Conservation (phyloP, 1,284 basidiomycete species). For the Ceratobasidium theobromae region DNA sequence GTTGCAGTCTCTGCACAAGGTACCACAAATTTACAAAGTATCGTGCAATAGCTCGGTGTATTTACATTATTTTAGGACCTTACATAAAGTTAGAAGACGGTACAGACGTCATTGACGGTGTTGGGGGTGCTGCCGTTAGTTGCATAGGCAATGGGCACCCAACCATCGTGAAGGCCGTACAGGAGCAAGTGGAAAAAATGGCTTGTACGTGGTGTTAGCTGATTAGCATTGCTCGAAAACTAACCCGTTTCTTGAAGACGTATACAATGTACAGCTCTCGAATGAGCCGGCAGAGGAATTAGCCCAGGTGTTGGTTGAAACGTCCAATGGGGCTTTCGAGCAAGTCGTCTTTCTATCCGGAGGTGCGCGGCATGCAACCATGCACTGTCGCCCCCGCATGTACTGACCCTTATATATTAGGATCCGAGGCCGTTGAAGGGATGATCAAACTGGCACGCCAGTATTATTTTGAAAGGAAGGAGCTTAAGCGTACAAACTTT, state of each 20-base stretch:
- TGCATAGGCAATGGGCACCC: conserved; percentile 76
- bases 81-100: conserved; percentile 54
- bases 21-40: conserved; percentile 40
- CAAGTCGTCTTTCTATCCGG: conserved; percentile 69
- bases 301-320: conserved; percentile 60
- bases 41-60: background rate
- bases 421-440: conserved; percentile 82
- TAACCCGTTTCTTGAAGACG: conserved; percentile 51
- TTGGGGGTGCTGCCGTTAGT: conserved; percentile 82
- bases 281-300: conserved; percentile 77
- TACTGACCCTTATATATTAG: conserved; percentile 45
- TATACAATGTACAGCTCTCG: conserved; percentile 78
- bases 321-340: conserved; percentile 71
- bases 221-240: conserved; percentile 35
- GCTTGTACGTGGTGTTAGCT: conserved; percentile 55
- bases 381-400: background rate
- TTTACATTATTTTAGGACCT: background rate
- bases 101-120: conserved; percentile 64
- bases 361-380: conserved; percentile 48
- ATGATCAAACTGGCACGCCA: conserved; percentile 78
- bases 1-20: conserved; percentile 65
- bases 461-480: conserved; percentile 51
- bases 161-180: conserved; percentile 66
- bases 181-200: conserved; percentile 73
- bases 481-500: conserved; percentile 70